Percentiles rank a stretch among this genome's conserved stretches.
Evolutionary conservation across 2,329 filamentous ascomycete genomes (phyloP).

Genomic region (Ceratocystis cubensis): DNA sequence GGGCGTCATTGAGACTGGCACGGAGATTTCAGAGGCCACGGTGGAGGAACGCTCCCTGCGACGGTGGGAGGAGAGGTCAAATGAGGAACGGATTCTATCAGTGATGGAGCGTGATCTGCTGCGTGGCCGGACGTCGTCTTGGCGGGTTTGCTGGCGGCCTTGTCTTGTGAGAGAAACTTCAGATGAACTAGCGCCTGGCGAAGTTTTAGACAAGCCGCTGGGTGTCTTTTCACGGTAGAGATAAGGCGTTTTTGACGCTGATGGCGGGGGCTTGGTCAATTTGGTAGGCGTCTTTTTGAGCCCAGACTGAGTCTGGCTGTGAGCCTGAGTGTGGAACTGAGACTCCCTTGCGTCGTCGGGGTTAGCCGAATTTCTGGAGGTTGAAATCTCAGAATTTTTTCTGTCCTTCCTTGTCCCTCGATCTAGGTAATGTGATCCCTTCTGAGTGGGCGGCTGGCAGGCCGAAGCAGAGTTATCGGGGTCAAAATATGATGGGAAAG

Average conservation of each 20-base stretch:
- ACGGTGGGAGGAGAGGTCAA: conserved; percentile 15
- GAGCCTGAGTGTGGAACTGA: conserved; percentile 3
- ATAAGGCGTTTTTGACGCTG: conserved; percentile 20
- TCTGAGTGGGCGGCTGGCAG: conserved; percentile 6
- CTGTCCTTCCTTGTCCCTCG: not conserved
- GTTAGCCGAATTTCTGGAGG: not conserved
- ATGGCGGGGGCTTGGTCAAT: conserved; percentile 19
- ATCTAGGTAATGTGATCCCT: not conserved
- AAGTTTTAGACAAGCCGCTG: not conserved
- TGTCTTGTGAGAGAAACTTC: not conserved
- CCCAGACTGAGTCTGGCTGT: not conserved
- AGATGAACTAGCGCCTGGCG: not conserved
- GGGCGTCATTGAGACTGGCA: conserved; percentile 13
- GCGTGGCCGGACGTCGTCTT: conserved; percentile 12
- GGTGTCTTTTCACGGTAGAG: conserved; percentile 14
- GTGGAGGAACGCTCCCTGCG: conserved; percentile 10
- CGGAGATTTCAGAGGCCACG: conserved; percentile 14
- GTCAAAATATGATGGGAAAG: not conserved
- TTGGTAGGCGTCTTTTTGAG: conserved; percentile 1
- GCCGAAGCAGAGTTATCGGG: conserved; percentile 5
- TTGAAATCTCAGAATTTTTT: not conserved
- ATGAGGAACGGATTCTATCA: conserved; percentile 16
- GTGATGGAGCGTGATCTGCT: conserved; percentile 18
- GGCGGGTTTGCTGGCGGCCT: conserved; percentile 2
- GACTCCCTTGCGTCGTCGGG: not conserved